phyloP scores from a whole-genome alignment of 129 eudicot genomes.

The Ambrosia artemisiifolia region DNA sequence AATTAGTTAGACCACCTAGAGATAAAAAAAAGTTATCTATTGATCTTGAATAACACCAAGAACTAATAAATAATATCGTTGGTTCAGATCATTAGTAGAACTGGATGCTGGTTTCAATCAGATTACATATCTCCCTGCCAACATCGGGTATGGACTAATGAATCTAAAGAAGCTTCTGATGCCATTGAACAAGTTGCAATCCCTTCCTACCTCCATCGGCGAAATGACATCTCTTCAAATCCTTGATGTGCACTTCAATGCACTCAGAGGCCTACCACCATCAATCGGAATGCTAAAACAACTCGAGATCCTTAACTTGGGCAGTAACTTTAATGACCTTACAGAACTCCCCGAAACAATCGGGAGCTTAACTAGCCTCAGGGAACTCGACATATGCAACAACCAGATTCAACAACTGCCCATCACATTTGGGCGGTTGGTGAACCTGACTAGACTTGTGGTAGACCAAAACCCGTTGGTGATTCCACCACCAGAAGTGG shows the following conservation, averaged over 20 bases:
- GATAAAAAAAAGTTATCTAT: no score
- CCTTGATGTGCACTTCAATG: slow-evolving; percentile 80
- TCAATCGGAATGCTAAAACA: slow-evolving; percentile 62
- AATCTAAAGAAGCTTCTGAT: slow-evolving; percentile 54
- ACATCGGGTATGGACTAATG: slow-evolving; percentile 69
- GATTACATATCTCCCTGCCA: slow-evolving; percentile 72
- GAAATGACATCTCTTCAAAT: slow-evolving; percentile 66
- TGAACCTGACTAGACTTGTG: slow-evolving; percentile 48
- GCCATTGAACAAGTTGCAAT: slow-evolving; percentile 71
- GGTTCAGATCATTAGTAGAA: slow-evolving; percentile 73
- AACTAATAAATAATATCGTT: background rate
- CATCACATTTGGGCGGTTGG: slow-evolving; percentile 63
- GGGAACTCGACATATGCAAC: slow-evolving; percentile 84
- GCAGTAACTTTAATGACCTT: slow-evolving; percentile 80
- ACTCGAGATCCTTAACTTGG: slow-evolving; percentile 62
- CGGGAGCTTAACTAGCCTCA: slow-evolving; percentile 62
- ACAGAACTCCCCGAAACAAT: slow-evolving; percentile 68
- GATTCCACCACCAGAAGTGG: slow-evolving; percentile 72
- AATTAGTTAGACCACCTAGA: no score
- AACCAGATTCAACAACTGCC: slow-evolving; percentile 84
- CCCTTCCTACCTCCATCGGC: slow-evolving; percentile 86
- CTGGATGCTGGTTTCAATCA: slow-evolving; percentile 84
- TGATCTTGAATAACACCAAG: background rate
- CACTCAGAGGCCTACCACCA: slow-evolving; percentile 77
- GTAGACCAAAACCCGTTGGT: slow-evolving; percentile 72